Evolutionary conservation across 2,329 filamentous ascomycete species (phyloP).

Genomic region (Calonectria leucothoes): DNA sequence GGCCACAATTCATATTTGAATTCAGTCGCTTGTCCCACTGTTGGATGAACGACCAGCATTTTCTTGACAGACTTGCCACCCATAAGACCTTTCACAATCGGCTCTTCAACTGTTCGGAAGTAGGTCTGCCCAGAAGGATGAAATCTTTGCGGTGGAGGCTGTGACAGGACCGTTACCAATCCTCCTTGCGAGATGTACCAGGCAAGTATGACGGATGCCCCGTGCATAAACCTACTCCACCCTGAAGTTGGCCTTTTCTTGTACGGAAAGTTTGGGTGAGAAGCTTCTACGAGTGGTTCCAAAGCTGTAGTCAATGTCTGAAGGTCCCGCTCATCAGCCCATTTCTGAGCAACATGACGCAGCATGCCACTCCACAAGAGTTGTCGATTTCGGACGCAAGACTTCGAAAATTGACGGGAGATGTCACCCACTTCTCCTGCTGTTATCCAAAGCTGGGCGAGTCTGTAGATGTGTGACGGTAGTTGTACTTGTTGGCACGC

Average conservation of each 20-base stretch:
- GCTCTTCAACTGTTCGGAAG: background rate
- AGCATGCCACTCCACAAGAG: background rate
- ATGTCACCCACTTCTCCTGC: background rate
- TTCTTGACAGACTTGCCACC: background rate
- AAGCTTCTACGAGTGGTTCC: background rate
- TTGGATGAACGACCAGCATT: background rate
- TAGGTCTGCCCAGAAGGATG: background rate
- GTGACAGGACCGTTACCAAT: background rate
- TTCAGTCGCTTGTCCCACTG: background rate
- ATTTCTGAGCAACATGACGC: background rate
- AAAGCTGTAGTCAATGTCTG: background rate
- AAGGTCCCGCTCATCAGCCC: background rate
- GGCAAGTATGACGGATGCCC: background rate
- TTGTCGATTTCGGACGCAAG: background rate
- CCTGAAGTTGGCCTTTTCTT: background rate
- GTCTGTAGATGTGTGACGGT: background rate
- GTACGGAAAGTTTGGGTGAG: background rate
- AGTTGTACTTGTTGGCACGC: background rate
- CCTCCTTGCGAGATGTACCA: background rate
- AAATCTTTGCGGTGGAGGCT: background rate
- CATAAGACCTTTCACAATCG: background rate
- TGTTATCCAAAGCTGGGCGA: background rate
- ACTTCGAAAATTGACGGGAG: background rate
- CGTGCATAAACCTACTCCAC: background rate
- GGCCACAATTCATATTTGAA: background rate